A percentile compares a stretch with the other conserved stretches of the same genome.
Evolutionary conservation across 192 early-diverging fungal genomes (phyloP).

Genomic region (Backusella australiensis): DNA sequence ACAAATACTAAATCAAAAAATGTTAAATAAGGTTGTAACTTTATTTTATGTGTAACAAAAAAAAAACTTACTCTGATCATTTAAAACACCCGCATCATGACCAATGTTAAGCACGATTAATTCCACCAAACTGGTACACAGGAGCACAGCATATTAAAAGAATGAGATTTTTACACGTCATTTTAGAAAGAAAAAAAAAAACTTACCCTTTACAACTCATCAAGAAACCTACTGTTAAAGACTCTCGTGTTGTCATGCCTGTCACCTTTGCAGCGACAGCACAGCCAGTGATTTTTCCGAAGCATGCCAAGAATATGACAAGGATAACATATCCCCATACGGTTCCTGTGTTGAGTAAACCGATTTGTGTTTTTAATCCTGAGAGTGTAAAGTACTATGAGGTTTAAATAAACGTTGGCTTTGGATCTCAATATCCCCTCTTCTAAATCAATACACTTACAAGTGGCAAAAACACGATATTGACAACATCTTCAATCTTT

Average conservation of each 20-base stretch:
- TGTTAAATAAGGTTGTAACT: neutral
- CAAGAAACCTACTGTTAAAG: slow-evolving; percentile 78
- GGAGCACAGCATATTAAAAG: no score
- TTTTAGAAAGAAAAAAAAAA: no score
- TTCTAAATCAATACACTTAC: slow-evolving; percentile 34
- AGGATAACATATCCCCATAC: slow-evolving; percentile 81
- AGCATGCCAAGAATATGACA: slow-evolving; percentile 71
- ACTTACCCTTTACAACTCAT: slow-evolving; percentile 92
- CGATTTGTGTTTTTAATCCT: slow-evolving; percentile 87
- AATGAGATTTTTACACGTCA: no score
- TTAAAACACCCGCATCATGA: slow-evolving; percentile 79
- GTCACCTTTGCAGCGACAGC: slow-evolving; percentile 63
- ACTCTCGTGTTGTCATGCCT: slow-evolving; percentile 80
- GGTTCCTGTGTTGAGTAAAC: slow-evolving; percentile 62
- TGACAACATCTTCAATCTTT: slow-evolving; percentile 90
- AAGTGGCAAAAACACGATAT: slow-evolving; percentile 87
- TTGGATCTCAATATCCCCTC: no score
- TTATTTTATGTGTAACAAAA: neutral
- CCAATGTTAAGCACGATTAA: slow-evolving; percentile 96
- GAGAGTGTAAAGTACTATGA: slow-evolving; percentile 86
- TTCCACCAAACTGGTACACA: slow-evolving; percentile 71
- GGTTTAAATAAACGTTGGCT: neutral
- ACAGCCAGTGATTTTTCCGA: slow-evolving; percentile 86
- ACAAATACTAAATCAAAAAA: slow-evolving; percentile 39
- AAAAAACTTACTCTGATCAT: slow-evolving; percentile 40